A percentile compares a stretch with the other conserved stretches of the same genome.
Conservation (phyloP, 2,329 filamentous ascomycete genomes). For the Fusarium cyanostomum region DNA sequence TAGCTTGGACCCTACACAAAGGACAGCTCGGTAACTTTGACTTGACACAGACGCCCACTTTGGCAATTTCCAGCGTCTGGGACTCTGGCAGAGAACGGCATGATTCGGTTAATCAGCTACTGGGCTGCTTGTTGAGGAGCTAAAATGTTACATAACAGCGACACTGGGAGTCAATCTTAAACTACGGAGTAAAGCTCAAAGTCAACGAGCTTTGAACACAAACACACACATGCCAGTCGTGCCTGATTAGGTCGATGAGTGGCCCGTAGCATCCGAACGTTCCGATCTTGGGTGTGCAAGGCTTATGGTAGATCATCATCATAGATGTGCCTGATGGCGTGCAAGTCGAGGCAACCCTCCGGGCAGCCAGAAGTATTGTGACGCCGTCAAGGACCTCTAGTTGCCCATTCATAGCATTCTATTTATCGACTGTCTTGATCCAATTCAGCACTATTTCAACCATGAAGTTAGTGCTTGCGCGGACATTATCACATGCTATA, state of each 20-base stretch:
- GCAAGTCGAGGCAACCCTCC: slow-evolving; percentile 1
- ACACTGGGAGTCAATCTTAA: not conserved
- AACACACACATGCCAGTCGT: slow-evolving; percentile 4
- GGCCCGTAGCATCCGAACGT: slow-evolving; percentile 12
- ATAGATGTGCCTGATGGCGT: slow-evolving; percentile 5
- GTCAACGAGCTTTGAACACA: not conserved
- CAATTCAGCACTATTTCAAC: slow-evolving; percentile 1
- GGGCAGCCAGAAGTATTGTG: not conserved
- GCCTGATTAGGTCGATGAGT: slow-evolving; percentile 12
- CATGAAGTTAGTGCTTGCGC: not conserved
- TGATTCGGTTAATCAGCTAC: not conserved
- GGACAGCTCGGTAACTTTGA: slow-evolving; percentile 1
- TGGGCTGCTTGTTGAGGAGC: not conserved
- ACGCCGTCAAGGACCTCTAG: not conserved
- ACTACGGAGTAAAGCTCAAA: slow-evolving; percentile 32
- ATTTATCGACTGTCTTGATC: not conserved
- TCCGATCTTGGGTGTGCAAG: slow-evolving; percentile 15
- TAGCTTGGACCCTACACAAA: slow-evolving; percentile 12
- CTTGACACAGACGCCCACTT: not conserved
- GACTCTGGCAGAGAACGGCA: slow-evolving; percentile 7
- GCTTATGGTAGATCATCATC: not conserved
- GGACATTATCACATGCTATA: slow-evolving; percentile 28
- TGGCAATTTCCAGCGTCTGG: not conserved
- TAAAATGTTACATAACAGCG: slow-evolving; percentile 6
- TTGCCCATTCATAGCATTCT: not conserved